Base-by-base conservation (phyloP, 768 basidiomycete species). In the Strobilomyces echinocephalus region DNA sequence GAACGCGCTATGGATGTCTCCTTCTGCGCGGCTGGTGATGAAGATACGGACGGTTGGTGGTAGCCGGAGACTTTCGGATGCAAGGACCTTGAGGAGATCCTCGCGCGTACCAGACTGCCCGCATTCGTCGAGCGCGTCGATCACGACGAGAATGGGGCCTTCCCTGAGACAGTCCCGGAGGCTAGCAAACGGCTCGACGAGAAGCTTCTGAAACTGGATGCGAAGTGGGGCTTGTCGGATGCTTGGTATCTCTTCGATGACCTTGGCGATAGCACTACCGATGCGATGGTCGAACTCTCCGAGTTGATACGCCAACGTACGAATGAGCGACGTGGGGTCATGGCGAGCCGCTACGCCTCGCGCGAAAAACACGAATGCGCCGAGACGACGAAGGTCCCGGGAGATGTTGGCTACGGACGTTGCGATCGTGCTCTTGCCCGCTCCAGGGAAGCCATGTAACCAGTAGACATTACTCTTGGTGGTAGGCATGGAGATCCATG, bases 71-170 rank as follows among this genome's bases (percentile, higher is more conserved):
- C 56, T 59, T 50, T 67, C 64, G 11, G 61, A 60, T 5, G 57
- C 62, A n/a, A 73, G 49, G 5, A 70, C 43, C n/a, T 24, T 55
- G 21, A 73, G 53, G 16, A 73, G 59, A n/a, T 63, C 66, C 21
- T 64, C 60, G 15, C 70, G 62, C 8, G 58, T 51, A 5, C 39
- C 20, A 4, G 63, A 58, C 16, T 59, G 58, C 14, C 56, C 59
- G 21, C 72, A 73, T 53, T 73, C 72, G 39, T 72, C 72, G 1
- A 73, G 58, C 4, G 69, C 70, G 30, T 73, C 72, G 48, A 73
- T 70, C n/a, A 73, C 48, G 10, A 73, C 34, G 16, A 73, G 47
- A 26, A 68, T 59, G 7, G 69, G 68, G 0, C 69, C 69, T 35
- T 53, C 63, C 53, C 51, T 55, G 57, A 47, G 49, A 59, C 41